A percentile compares a stretch with the other conserved stretches of the same genome.
Conservation (phyloP, 208 protist species). For the Trypanosoma cruzi region DNA sequence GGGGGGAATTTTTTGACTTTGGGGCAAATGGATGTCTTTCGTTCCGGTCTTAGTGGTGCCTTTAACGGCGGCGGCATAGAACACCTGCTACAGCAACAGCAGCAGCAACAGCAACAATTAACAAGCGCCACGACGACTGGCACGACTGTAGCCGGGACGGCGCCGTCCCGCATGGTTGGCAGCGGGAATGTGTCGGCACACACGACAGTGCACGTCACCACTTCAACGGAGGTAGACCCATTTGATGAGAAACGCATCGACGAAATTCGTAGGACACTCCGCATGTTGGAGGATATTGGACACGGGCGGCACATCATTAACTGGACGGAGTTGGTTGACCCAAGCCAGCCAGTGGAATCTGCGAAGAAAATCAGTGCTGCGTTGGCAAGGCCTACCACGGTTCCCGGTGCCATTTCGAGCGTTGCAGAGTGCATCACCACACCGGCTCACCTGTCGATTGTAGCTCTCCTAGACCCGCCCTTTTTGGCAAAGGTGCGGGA, state of each 20-base stretch:
- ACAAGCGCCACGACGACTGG: not conserved
- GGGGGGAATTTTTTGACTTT: not conserved
- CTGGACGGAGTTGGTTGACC: slow-evolving; percentile 40
- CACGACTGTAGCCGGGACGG: not conserved
- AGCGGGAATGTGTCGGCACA: slow-evolving; percentile 2
- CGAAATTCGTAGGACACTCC: slow-evolving; percentile 31
- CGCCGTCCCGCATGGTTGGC: not conserved
- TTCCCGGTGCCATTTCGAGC: slow-evolving; percentile 20
- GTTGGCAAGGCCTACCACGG: slow-evolving; percentile 23
- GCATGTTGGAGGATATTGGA: slow-evolving; percentile 31
- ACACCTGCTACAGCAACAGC: not conserved
- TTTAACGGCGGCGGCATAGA: slow-evolving; percentile 20
- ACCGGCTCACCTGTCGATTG: slow-evolving; percentile 54
- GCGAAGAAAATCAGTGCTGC: slow-evolving; percentile 28
- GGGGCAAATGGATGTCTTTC: slow-evolving; percentile 22
- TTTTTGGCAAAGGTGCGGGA: slow-evolving; percentile 54
- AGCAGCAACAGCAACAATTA: not conserved
- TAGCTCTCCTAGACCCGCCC: slow-evolving; percentile 39
- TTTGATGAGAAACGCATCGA: slow-evolving; percentile 36
- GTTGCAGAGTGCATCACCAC: slow-evolving; percentile 50
- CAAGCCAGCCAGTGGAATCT: slow-evolving; percentile 29
- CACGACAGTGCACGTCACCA: slow-evolving; percentile 29
- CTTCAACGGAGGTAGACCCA: slow-evolving; percentile 19
- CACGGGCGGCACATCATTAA: slow-evolving; percentile 32
- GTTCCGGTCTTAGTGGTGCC: slow-evolving; percentile 10